These are phyloP conservation scores for Scutellaria minor DNA, from an alignment of 257 asterid genomes.

Conservation along the genomic window DNA sequence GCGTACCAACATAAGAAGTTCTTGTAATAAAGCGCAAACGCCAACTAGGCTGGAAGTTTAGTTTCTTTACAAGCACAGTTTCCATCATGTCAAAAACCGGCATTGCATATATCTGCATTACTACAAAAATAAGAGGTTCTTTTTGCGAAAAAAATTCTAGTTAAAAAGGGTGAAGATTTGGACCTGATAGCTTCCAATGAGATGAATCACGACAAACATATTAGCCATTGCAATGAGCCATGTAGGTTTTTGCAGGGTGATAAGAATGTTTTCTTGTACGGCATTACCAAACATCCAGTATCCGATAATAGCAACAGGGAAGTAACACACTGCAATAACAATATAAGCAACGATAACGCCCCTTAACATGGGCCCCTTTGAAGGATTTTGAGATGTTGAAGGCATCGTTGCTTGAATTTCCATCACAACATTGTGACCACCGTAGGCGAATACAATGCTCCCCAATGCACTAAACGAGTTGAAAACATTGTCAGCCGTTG, in stretches of 20 bases:
- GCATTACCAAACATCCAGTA: constrained; percentile 22
- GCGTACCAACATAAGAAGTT: constrained; percentile 32
- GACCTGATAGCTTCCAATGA: constrained; percentile 35
- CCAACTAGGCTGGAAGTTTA: constrained; percentile 18
- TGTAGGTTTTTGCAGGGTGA: not conserved
- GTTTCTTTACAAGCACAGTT: constrained; percentile 25
- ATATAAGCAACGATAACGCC: constrained; percentile 26
- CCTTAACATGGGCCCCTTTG: constrained; percentile 46
- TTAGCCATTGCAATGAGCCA: constrained; percentile 40
- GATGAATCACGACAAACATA: constrained; percentile 33
- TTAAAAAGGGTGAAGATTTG: no score
- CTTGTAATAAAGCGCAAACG: constrained; percentile 27
- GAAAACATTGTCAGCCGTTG: constrained; percentile 47
- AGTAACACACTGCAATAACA: constrained; percentile 25
- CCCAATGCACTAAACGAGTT: constrained; percentile 70
- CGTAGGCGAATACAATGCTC: constrained; percentile 78
- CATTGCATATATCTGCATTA: constrained; percentile 28
- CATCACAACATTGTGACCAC: constrained; percentile 83
- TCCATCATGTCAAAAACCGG: constrained; percentile 38
- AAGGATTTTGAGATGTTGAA: constrained; percentile 73
- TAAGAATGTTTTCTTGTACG: constrained; percentile 23
- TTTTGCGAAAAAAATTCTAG: not conserved
- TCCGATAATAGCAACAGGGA: constrained; percentile 30
- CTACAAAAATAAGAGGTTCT: not conserved
- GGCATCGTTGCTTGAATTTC: constrained; percentile 87